These are phyloP conservation scores for Boletus edulis DNA, from an alignment of 768 basidiomycete species.

Conservation along the genomic window DNA sequence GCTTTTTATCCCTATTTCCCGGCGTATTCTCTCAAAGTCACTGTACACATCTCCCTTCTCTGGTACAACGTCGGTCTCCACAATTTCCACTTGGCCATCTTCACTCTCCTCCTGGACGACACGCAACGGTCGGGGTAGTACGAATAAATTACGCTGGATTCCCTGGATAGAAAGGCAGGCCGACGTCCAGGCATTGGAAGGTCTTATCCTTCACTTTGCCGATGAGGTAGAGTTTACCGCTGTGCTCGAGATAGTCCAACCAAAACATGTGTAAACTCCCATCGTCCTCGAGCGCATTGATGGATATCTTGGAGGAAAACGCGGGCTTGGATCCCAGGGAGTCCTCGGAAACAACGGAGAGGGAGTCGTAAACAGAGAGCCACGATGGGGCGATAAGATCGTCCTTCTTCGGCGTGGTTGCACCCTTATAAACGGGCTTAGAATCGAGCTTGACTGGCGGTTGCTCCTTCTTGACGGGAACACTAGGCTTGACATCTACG, in stretches of 20 bases:
- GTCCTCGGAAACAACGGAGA: slow-evolving; percentile 60
- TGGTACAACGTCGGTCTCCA: slow-evolving; percentile 76
- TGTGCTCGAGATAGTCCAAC: slow-evolving; percentile 90
- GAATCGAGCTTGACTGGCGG: slow-evolving; percentile 4
- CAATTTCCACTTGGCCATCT: slow-evolving; percentile 33
- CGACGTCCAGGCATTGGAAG: slow-evolving; percentile 64
- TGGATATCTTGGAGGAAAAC: slow-evolving; percentile 37
- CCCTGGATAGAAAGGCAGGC: slow-evolving; percentile 85
- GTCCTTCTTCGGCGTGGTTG: slow-evolving; percentile 40
- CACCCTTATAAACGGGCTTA: slow-evolving; percentile 8
- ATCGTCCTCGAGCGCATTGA: slow-evolving; percentile 74
- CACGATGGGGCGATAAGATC: slow-evolving; percentile 54
- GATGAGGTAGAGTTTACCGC: slow-evolving; percentile 82
- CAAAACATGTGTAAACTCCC: slow-evolving; percentile 91
- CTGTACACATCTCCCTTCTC: slow-evolving; percentile 66
- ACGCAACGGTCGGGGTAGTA: slow-evolving; percentile 72
- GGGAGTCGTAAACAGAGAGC: slow-evolving; percentile 74
- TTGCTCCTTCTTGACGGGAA: slow-evolving; percentile 25
- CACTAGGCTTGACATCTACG: slow-evolving; percentile 42
- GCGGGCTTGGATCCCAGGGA: slow-evolving; percentile 45
- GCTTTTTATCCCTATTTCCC: slow-evolving; percentile 66
- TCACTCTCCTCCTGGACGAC: slow-evolving; percentile 39
- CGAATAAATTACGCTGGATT: slow-evolving; percentile 87
- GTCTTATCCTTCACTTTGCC: slow-evolving; percentile 88
- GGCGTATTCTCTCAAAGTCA: slow-evolving; percentile 81